phyloP scores from a whole-genome alignment of 345 rosid species.

The Balakata baccata region DNA sequence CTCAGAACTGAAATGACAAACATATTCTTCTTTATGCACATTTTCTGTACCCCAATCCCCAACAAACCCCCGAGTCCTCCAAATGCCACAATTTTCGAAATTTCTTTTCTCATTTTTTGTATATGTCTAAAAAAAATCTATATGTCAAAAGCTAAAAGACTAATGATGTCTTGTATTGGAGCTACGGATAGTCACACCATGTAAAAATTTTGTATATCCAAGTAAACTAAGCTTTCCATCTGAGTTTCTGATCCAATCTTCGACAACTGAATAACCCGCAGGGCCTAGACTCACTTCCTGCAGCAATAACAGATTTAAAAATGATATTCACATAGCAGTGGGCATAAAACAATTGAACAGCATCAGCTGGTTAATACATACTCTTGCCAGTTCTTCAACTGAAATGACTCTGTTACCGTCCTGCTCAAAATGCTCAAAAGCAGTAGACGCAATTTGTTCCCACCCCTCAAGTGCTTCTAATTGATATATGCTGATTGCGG shows the following conservation, averaged over 20 bases:
- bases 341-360: background rate
- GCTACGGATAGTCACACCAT: conserved; percentile 75
- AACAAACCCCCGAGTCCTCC: conserved; percentile 14
- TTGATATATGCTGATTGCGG: conserved; percentile 75
- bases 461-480: conserved; percentile 83
- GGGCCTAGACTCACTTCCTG: conserved; percentile 85
- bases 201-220: conserved; percentile 78
- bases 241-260: conserved; percentile 71
- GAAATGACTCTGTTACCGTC: conserved; percentile 85
- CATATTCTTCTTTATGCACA: conserved; percentile 10
- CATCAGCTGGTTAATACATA: conserved; percentile 19
- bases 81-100: conserved; percentile 11
- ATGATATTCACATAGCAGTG: background rate
- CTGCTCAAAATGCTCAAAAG: conserved; percentile 74
- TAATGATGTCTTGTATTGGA: conserved; percentile 71
- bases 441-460: conserved; percentile 69
- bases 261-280: conserved; percentile 64
- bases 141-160: background rate
- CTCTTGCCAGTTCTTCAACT: conserved; percentile 72
- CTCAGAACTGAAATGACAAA: conserved; percentile 2
- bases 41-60: conserved; percentile 19
- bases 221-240: conserved; percentile 86
- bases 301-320: conserved; percentile 7
- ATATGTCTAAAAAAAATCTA: background rate
- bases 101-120: background rate